A percentile compares a stretch with the other conserved stretches of the same genome.
Evolutionary conservation across 768 basidiomycete genomes (phyloP).

Genomic region (Lanmaoa rubissima): DNA sequence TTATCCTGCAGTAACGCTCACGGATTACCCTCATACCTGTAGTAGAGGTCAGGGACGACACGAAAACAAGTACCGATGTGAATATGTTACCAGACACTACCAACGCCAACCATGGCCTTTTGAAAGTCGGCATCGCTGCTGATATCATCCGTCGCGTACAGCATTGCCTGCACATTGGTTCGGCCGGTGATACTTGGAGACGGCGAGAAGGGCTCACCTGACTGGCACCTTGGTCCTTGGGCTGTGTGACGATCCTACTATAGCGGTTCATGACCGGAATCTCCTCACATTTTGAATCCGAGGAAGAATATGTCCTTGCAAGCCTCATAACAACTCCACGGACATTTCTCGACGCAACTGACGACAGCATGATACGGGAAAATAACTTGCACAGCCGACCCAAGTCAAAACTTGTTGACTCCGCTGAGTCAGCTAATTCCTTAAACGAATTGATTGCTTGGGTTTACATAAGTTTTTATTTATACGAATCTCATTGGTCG

Average conservation of each 20-base stretch:
- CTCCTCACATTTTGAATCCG: slow-evolving; percentile 38
- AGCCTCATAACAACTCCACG: slow-evolving; percentile 13
- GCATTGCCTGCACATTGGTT: slow-evolving; percentile 72
- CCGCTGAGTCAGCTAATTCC: slow-evolving; percentile 17
- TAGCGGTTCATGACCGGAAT: slow-evolving; percentile 60
- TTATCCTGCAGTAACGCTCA: slow-evolving; percentile 43
- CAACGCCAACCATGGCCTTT: slow-evolving; percentile 97
- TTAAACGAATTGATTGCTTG: no score
- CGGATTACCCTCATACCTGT: slow-evolving; percentile 99
- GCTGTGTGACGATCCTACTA: slow-evolving; percentile 80
- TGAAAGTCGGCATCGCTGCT: slow-evolving; percentile 77
- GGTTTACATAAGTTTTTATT: no score
- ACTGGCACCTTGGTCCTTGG: slow-evolving; percentile 93
- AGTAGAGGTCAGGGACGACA: slow-evolving; percentile 14
- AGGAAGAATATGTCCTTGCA: slow-evolving; percentile 38
- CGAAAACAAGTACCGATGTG: slow-evolving; percentile 1
- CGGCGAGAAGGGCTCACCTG: slow-evolving; percentile 50
- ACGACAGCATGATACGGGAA: slow-evolving; percentile 21
- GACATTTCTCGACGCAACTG: slow-evolving; percentile 19
- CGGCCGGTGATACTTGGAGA: neutral
- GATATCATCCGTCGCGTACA: slow-evolving; percentile 97
- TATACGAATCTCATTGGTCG: no score
- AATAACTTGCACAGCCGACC: neutral
- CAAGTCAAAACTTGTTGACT: neutral
- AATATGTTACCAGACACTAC: slow-evolving; percentile 82